Evolutionary conservation across 768 basidiomycete genomes (phyloP), one percentile per base, ranked within the genome.

Genomic region (Lactarius indigo): DNA sequence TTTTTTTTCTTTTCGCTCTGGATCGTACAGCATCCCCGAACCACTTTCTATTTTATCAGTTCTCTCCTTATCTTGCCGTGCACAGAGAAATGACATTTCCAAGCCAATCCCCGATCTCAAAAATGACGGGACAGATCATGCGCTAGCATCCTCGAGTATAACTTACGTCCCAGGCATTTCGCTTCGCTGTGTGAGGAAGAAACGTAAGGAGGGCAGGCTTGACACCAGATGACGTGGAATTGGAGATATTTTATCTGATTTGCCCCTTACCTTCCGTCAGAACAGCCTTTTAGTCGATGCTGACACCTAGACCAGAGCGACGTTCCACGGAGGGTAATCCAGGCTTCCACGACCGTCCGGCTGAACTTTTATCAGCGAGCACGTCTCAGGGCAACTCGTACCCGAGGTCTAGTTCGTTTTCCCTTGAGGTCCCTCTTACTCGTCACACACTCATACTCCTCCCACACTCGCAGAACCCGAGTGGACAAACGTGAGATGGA

Each of bases 401-500:
- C 62, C 64, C 66, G 18, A 67, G 15, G 20, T 56, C 7, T 58
- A 15, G 66, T 57, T 20, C 55, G 57, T 55, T 55, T 63, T 57
- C 28, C 31, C 20, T 55, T 33, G 15, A 64, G 26, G 15, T 1
- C 9, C 13, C 61, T 50, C 1, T 64, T 20, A 2, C 13, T 30
- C 62, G 18, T 57, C 56, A 20, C 30, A n/a, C 35, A 35, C 35
- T 33, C 33, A n/a, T 30, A 55, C 26, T 55, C 54, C 8, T 55
- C 54, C 26, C 31, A 33, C 20, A 33, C 18, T 30, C 18, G 55
- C 55, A 57, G 28, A 6, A 28, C 28, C 54, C 30, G 28, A 15
- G 23, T 57, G 30, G 30, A 23, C 23, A 50, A 26, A 50, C 10
- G 12, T 26, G 9, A 33, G 56, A 33, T 20, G 56, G n/a, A 17